A percentile compares a stretch with the other conserved stretches of the same genome.
These are phyloP conservation scores for Scheffersomyces lignosus DNA, from an alignment of 805 yeast species.

Conservation along the genomic window DNA sequence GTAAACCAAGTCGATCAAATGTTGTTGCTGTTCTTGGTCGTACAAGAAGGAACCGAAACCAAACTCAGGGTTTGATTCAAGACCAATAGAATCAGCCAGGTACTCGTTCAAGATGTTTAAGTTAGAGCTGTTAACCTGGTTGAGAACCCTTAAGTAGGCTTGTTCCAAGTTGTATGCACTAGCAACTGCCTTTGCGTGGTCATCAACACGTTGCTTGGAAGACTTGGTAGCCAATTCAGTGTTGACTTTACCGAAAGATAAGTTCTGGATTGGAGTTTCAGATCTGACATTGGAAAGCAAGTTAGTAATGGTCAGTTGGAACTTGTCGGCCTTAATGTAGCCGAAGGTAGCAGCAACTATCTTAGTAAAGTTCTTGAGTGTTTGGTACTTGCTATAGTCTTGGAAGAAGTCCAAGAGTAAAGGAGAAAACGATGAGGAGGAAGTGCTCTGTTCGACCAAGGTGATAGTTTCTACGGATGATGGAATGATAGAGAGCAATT, in stretches of 20 bases:
- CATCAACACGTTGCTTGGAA: conserved; percentile 18
- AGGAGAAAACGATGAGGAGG: conserved; percentile 53
- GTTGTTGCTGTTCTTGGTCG: conserved; percentile 49
- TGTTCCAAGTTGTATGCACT: conserved; percentile 61
- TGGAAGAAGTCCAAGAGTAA: conserved; percentile 74
- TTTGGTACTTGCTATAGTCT: conserved; percentile 48
- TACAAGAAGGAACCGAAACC: conserved; percentile 79
- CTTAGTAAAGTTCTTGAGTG: conserved; percentile 47
- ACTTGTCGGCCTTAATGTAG: conserved; percentile 40
- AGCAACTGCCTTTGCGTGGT: conserved; percentile 38
- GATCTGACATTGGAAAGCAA: conserved; percentile 54
- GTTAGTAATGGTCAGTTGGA: conserved; percentile 43
- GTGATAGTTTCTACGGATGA: conserved; percentile 54
- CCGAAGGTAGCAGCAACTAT: conserved; percentile 59
- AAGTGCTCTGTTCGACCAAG: conserved; percentile 62
- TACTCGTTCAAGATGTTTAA: conserved; percentile 64
- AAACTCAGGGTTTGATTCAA: conserved; percentile 69
- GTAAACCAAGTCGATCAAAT: conserved; percentile 46
- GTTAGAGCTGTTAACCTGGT: conserved; percentile 60
- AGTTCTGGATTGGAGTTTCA: conserved; percentile 59
- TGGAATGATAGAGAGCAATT: conserved; percentile 54
- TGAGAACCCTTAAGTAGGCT: conserved; percentile 72
- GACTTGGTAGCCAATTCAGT: conserved; percentile 29
- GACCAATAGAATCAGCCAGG: conserved; percentile 44
- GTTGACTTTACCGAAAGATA: conserved; percentile 54